Percentiles rank a stretch among this genome's conserved stretches.
These are phyloP conservation scores for Polytrichum formosum DNA, from an alignment of 225 moss, liverwort and hornwort genomes.

Conservation along the genomic window DNA sequence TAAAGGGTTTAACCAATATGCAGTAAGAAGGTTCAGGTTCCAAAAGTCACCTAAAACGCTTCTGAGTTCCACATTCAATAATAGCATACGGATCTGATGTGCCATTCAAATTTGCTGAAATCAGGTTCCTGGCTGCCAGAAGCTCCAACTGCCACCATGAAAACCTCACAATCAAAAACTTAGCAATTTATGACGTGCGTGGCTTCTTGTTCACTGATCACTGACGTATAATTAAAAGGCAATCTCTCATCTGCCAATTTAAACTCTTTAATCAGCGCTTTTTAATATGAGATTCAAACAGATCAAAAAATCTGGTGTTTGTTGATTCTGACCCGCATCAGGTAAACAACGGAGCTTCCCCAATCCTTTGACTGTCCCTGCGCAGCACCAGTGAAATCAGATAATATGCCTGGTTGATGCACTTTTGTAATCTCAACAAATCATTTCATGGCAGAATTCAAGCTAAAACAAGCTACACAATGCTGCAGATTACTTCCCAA, in stretches of 20 bases:
- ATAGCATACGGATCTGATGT: constrained; percentile 92
- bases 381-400: constrained; percentile 15
- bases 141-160: constrained; percentile 64
- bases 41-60: constrained; percentile 68
- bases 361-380: constrained; percentile 46
- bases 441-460: too few relatives aligned
- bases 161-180: too few relatives aligned
- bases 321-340: constrained; percentile 58
- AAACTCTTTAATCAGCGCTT: not conserved
- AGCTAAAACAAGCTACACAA: too few relatives aligned
- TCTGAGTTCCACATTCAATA: constrained; percentile 73
- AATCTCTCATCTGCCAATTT: not conserved
- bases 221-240: too few relatives aligned
- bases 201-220: too few relatives aligned
- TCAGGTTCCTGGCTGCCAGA: constrained; percentile 78
- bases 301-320: not conserved
- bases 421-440: too few relatives aligned
- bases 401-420: not conserved
- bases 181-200: too few relatives aligned
- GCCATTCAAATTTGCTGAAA: constrained; percentile 86
- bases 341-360: constrained; percentile 59
- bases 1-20: too few relatives aligned
- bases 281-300: not conserved
- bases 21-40: too few relatives aligned
- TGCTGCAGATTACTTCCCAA: too few relatives aligned